phyloP scores from a whole-genome alignment of 2,329 filamentous ascomycete genomes.

The Tolypocladium tropicale region DNA sequence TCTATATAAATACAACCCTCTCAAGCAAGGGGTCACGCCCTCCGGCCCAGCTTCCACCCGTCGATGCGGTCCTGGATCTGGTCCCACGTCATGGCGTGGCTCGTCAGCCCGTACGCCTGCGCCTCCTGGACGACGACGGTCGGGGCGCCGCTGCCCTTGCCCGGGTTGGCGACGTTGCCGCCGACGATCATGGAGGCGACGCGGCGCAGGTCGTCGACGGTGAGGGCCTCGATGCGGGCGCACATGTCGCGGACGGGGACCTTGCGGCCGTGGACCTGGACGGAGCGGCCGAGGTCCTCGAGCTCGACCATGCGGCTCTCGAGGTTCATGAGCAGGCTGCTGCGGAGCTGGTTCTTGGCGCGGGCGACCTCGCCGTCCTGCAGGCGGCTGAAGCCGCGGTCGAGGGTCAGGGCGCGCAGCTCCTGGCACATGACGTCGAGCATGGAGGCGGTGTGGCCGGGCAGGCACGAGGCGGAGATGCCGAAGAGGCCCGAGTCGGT shows the following conservation, averaged over 20 bases:
- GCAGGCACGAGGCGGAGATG: conserved; percentile 78
- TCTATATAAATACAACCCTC: not conserved
- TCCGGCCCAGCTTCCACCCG: conserved; percentile 68
- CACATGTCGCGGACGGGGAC: conserved; percentile 93
- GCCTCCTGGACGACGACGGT: conserved; percentile 94
- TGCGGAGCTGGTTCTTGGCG: conserved; percentile 93
- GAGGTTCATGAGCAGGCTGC: conserved; percentile 89
- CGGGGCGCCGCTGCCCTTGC: conserved; percentile 73
- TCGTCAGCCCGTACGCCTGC: conserved; percentile 57
- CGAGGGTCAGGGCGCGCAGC: conserved; percentile 65
- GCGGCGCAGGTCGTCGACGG: conserved; percentile 66
- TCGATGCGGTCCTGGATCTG: conserved; percentile 83
- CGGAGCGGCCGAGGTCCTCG: conserved; percentile 87
- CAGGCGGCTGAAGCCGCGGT: conserved; percentile 63
- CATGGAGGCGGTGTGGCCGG: conserved; percentile 69
- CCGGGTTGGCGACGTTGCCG: conserved; percentile 64
- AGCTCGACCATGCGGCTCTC: conserved; percentile 96
- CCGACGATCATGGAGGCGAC: conserved; percentile 73
- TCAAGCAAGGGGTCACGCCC: conserved; percentile 6
- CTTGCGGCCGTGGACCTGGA: conserved; percentile 93
- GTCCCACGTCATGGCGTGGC: conserved; percentile 67
- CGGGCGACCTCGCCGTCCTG: conserved; percentile 71
- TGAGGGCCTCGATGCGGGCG: conserved; percentile 69
- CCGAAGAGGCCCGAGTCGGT: conserved; percentile 93
- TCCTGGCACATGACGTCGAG: conserved; percentile 93